Evolutionary conservation across 495 filamentous ascomycete genomes (phyloP).

Genomic region (Xylaria venustula): DNA sequence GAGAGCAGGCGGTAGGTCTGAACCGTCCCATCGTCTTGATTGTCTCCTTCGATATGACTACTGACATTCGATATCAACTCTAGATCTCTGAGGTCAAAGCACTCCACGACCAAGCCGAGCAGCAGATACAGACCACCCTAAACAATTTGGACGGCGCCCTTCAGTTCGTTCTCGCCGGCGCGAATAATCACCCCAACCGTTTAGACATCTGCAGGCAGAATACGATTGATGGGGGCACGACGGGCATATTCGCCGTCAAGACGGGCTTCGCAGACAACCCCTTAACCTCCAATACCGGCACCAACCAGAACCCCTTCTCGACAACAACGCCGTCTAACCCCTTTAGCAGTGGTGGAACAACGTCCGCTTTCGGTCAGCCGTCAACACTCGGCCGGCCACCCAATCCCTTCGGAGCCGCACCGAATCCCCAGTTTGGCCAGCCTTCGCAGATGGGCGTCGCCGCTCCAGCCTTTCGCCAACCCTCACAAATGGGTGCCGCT

Average conservation of each 20-base stretch:
- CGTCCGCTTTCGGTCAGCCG: conserved; percentile 44
- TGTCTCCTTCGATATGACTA: not conserved
- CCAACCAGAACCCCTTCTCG: conserved; percentile 34
- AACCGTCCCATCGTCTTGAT: not conserved
- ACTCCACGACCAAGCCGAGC: conserved; percentile 57
- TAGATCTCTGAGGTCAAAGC: conserved; percentile 60
- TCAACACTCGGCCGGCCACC: conserved; percentile 38
- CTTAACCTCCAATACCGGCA: conserved; percentile 16
- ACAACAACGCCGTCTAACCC: conserved; percentile 29
- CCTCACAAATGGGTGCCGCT: conserved; percentile 37
- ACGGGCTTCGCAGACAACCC: conserved; percentile 21
- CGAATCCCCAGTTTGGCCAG: conserved; percentile 42
- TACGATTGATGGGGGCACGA: conserved; percentile 32
- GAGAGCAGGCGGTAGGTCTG: conserved; percentile 56
- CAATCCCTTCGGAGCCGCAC: conserved; percentile 38
- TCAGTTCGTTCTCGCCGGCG: conserved; percentile 65
- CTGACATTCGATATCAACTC: not conserved
- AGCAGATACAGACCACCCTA: conserved; percentile 66
- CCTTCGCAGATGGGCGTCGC: conserved; percentile 32
- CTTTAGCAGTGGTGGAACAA: conserved; percentile 20
- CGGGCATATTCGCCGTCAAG: conserved; percentile 26
- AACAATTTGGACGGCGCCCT: conserved; percentile 69
- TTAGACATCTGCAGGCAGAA: conserved; percentile 62
- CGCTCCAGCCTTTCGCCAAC: conserved; percentile 39
- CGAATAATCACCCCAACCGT: conserved; percentile 76